Percentiles rank a stretch among this genome's conserved stretches.
Conservation (phyloP, 129 eudicot species). For the Flaveria linearis region DNA sequence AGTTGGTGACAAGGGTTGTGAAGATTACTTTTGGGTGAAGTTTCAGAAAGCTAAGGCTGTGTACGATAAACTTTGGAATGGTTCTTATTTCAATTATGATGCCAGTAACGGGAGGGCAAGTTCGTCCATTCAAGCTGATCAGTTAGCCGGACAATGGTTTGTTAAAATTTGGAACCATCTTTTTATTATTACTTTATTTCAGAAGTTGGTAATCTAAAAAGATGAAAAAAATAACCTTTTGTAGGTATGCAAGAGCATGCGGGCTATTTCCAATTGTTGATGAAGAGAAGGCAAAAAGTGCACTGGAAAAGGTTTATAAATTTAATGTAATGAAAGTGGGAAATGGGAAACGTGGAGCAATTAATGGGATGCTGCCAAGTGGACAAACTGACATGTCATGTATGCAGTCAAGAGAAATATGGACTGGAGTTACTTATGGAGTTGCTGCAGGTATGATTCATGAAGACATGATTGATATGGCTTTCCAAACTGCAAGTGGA, state of each 20-base stretch:
- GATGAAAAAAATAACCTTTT: background rate
- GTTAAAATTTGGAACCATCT: slow-evolving; percentile 10
- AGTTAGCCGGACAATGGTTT: slow-evolving; percentile 96
- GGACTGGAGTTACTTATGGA: slow-evolving; percentile 94
- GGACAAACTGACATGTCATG: slow-evolving; percentile 80
- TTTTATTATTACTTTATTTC: background rate
- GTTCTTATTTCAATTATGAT: slow-evolving; percentile 82
- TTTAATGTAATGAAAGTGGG: slow-evolving; percentile 78
- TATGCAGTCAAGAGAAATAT: slow-evolving; percentile 90
- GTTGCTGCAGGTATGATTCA: slow-evolving; percentile 94
- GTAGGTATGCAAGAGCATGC: slow-evolving; percentile 95
- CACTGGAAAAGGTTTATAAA: slow-evolving; percentile 66
- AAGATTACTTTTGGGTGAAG: slow-evolving; percentile 80
- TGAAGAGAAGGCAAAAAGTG: slow-evolving; percentile 72
- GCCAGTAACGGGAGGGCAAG: slow-evolving; percentile 66
- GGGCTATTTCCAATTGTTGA: slow-evolving; percentile 88
- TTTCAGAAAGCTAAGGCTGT: slow-evolving; percentile 73
- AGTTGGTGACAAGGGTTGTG: slow-evolving; percentile 79
- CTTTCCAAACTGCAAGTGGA: slow-evolving; percentile 82
- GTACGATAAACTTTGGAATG: slow-evolving; percentile 89
- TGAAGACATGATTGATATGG: slow-evolving; percentile 79
- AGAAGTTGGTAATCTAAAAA: background rate
- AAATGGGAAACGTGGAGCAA: slow-evolving; percentile 77
- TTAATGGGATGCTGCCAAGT: slow-evolving; percentile 89
- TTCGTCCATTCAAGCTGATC: slow-evolving; percentile 94